Evolutionary conservation across 1,284 basidiomycete species (phyloP).

Genomic region (Cryptococcus jaspeensis): DNA sequence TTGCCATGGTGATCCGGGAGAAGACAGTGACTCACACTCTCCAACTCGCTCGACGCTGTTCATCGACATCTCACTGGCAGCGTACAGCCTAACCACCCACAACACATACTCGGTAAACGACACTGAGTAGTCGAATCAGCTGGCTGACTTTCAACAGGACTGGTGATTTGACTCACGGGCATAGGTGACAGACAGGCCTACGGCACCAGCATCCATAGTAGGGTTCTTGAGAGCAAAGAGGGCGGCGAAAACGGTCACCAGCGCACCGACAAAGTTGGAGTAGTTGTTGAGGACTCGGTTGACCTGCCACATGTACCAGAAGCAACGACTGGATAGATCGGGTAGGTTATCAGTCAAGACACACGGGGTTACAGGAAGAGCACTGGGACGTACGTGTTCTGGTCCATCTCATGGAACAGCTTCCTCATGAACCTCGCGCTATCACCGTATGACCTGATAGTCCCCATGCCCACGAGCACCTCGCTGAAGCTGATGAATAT

Average conservation of each 20-base stretch:
- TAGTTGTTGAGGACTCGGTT: constrained; percentile 54
- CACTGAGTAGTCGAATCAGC: constrained; percentile 31
- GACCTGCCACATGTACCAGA: constrained; percentile 51
- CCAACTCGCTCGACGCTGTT: constrained; percentile 54
- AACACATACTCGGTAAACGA: constrained; percentile 54
- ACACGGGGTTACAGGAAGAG: constrained; percentile 6
- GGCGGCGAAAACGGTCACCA: constrained; percentile 53
- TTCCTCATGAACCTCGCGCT: constrained; percentile 53
- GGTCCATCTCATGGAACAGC: constrained; percentile 53
- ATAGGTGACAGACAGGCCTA: constrained; percentile 45
- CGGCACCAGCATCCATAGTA: constrained; percentile 48
- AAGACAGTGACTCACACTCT: constrained; percentile 50
- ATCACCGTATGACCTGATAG: constrained; percentile 57
- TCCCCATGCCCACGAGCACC: constrained; percentile 53
- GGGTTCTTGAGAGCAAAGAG: constrained; percentile 50
- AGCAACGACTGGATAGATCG: constrained; percentile 32
- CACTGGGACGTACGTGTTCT: constrained; percentile 45
- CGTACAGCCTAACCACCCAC: constrained; percentile 55
- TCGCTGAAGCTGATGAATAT: constrained; percentile 58
- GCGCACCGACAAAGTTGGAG: constrained; percentile 52
- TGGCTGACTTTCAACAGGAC: neutral
- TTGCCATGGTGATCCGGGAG: neutral
- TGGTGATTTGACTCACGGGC: constrained; percentile 31
- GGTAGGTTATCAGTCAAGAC: constrained; percentile 12
- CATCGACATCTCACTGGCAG: constrained; percentile 52